Percentiles rank a stretch among this genome's conserved stretches.
These are phyloP conservation scores for Fusarium siculi DNA, from an alignment of 2,329 filamentous ascomycete species.

Conservation along the genomic window DNA sequence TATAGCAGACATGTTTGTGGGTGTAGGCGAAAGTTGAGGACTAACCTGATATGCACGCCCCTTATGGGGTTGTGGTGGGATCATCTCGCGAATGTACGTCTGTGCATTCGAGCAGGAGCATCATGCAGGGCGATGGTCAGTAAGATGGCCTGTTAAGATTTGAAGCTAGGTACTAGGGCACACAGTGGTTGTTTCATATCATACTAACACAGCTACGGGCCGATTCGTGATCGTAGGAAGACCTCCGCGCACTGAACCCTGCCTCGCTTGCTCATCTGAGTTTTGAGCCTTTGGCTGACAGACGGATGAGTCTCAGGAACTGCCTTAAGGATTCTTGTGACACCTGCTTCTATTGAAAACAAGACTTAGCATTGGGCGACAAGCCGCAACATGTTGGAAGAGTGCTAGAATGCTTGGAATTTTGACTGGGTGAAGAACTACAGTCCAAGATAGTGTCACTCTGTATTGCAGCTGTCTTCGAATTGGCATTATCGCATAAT, in stretches of 20 bases:
- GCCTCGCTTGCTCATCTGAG: too few relatives aligned
- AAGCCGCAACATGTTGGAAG: too few relatives aligned
- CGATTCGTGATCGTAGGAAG: background rate
- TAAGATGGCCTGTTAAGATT: background rate
- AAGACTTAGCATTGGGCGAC: too few relatives aligned
- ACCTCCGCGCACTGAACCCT: too few relatives aligned
- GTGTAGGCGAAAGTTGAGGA: background rate
- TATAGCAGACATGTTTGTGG: background rate
- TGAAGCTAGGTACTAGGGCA: background rate
- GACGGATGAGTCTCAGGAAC: background rate
- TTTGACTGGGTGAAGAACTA: background rate
- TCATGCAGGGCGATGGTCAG: background rate
- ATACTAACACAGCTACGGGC: background rate
- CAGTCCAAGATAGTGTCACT: background rate
- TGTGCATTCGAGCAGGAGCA: background rate
- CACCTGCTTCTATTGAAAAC: accelerated
- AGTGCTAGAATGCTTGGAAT: background rate
- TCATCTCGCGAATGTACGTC: background rate
- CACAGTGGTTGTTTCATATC: background rate
- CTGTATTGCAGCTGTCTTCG: background rate
- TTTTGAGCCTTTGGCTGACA: too few relatives aligned
- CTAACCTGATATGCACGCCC: background rate
- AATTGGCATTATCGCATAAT: background rate
- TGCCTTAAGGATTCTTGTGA: accelerated
- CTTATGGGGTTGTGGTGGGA: background rate